Evolutionary conservation across 768 basidiomycete species (phyloP), one percentile per base, ranked within the genome.

Genomic region (Lanmaoa pseudosensibilis): DNA sequence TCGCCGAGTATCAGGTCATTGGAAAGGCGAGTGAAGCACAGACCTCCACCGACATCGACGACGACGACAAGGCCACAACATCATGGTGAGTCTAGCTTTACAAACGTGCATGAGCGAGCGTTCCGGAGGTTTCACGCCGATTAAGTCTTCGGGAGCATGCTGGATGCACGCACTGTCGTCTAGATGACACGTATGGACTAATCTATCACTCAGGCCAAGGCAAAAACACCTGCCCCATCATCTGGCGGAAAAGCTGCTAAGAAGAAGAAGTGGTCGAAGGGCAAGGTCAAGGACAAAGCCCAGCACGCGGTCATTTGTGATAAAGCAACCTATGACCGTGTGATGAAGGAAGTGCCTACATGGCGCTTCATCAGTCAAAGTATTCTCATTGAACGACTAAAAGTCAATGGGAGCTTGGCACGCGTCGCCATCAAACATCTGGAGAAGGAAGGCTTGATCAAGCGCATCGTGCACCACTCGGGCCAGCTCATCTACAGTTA

Each of bases 251-350:
- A 94, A 75, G 78, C 89, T 70, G 92, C 91, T 61, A 98, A 98
- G 85, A 98, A 98, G 86, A 98, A 98, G 92, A 98, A 98, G 85
- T 98, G 95, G 95, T 97, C 93, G 67, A 98, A 98, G 85, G 97
- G 97, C 74, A 98, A 98, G 81, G 97, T 99, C 77, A 99, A 99
- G 89, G 97, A 99, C 81, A 99, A 98, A 88, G 93, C 96, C 70
- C 87, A 92, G 72, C 95, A 98, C 84, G 84, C 92, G 67, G 94
- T 98, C 76, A 80, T 87, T 65, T 87, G 96, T 70, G 96, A 98
- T 83, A 96, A 98, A 82, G 64, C 86, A 53, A 90, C 88, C 66
- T 96, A 76, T 77, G 92, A 94, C 79, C 90, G 92, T 70, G 94
- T 97, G 81, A 74, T 96, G 71, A 98, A 98, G 84, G 95, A 98